Percentiles rank a stretch among this genome's conserved stretches.
phyloP scores from a whole-genome alignment of 2,329 filamentous ascomycete species.

The Ophiostoma ulmi region DNA sequence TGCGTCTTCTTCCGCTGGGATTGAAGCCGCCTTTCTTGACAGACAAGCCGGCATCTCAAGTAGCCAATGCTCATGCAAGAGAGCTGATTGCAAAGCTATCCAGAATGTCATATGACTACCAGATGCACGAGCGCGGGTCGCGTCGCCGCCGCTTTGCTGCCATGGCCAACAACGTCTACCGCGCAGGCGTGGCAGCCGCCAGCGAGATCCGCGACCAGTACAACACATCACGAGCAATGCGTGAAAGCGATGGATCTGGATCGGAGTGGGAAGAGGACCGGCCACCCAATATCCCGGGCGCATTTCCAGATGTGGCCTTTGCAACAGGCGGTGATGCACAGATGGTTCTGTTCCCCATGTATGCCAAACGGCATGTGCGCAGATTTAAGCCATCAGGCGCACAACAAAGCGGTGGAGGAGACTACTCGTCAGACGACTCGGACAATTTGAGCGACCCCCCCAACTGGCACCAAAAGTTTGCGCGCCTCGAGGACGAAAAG shows the following conservation, averaged over 20 bases:
- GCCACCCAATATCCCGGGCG: slow-evolving; percentile 58
- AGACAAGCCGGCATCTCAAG: not conserved
- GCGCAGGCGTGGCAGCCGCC: slow-evolving; percentile 52
- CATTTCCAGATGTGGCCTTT: slow-evolving; percentile 81
- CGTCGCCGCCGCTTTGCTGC: slow-evolving; percentile 71
- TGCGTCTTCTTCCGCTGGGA: slow-evolving; percentile 38
- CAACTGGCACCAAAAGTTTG: slow-evolving; percentile 75
- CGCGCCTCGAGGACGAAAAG: slow-evolving; percentile 71
- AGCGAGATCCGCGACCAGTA: slow-evolving; percentile 56
- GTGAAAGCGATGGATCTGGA: slow-evolving; percentile 34
- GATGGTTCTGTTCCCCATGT: slow-evolving; percentile 92
- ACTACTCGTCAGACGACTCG: not conserved
- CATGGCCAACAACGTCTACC: slow-evolving; percentile 54
- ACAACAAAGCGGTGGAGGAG: not conserved
- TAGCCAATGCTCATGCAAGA: not conserved
- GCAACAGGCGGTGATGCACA: slow-evolving; percentile 76
- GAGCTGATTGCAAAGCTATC: slow-evolving; percentile 23
- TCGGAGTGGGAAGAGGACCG: slow-evolving; percentile 35
- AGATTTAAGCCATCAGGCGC: slow-evolving; percentile 42
- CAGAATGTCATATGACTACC: slow-evolving; percentile 32
- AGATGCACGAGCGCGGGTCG: slow-evolving; percentile 56
- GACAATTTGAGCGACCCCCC: not conserved
- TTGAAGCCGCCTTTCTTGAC: not conserved
- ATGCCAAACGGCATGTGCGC: slow-evolving; percentile 68
- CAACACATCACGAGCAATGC: slow-evolving; percentile 42